Percentiles rank a stretch among this genome's conserved stretches.
Conservation (phyloP, 1,284 basidiomycete species). For the Cryptococcus hybrid region DNA sequence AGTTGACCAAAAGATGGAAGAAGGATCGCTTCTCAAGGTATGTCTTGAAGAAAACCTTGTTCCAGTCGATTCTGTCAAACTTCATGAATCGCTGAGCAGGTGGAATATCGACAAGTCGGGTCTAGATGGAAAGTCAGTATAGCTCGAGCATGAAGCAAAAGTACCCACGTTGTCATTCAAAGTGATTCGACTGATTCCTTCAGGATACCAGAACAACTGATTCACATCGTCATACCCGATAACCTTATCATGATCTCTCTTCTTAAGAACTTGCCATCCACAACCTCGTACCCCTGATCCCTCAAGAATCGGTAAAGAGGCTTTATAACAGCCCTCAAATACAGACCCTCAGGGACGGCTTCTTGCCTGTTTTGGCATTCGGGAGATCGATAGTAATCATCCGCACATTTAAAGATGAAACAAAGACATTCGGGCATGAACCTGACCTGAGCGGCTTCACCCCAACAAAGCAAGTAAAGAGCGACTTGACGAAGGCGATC, state of each 20-base stretch:
- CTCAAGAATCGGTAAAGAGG: conserved; percentile 97
- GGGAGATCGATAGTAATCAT: conserved; percentile 99
- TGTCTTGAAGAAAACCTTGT: conserved; percentile 92
- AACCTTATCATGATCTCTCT: conserved; percentile 91
- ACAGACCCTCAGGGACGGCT: conserved; percentile 92
- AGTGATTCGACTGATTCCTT: conserved; percentile 90
- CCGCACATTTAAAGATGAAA: conserved; percentile 99
- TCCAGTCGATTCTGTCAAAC: conserved; percentile 93
- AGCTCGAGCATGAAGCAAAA: conserved; percentile 51
- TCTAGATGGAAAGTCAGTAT: conserved; percentile 55
- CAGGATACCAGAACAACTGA: conserved; percentile 99
- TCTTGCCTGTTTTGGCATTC: conserved; percentile 95
- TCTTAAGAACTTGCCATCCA: conserved; percentile 92
- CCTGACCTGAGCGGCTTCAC: conserved; percentile 97
- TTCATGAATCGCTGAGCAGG: conserved; percentile 91
- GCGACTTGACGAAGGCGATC: conserved; percentile 96
- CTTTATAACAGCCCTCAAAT: conserved; percentile 86
- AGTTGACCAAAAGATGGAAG: conserved; percentile 87
- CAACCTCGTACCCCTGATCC: conserved; percentile 96
- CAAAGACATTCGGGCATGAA: conserved; percentile 96
- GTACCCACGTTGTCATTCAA: conserved; percentile 89
- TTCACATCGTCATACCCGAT: conserved; percentile 99
- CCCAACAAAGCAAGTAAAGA: conserved; percentile 94
- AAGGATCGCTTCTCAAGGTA: conserved; percentile 94
- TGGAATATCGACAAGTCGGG: conserved; percentile 82